Percentiles rank a stretch among this genome's conserved stretches.
Conservation (phyloP, 441 rosid genomes). For the Adansonia gregorii region DNA sequence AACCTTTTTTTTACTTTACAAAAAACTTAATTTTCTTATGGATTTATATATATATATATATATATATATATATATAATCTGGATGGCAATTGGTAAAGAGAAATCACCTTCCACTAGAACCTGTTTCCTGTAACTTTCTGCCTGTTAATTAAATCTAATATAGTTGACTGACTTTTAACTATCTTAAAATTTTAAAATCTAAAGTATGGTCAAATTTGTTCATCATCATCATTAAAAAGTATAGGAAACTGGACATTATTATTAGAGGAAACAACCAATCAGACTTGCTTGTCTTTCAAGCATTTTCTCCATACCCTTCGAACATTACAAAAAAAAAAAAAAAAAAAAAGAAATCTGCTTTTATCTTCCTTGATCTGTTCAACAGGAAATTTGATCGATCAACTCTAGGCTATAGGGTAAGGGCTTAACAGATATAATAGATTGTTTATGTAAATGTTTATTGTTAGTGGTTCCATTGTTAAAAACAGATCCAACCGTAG, state of each 20-base stretch:
- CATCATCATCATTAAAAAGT: background rate
- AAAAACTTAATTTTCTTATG: background rate
- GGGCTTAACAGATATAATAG: too few relatives aligned
- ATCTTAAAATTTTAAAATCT: background rate
- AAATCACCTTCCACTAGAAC: background rate
- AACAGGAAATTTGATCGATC: background rate
- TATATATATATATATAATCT: background rate
- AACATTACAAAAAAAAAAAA: too few relatives aligned
- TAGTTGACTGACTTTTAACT: background rate
- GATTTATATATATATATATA: background rate
- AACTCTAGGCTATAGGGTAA: background rate
- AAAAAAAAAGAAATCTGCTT: background rate
- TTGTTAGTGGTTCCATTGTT: too few relatives aligned
- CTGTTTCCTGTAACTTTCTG: background rate
- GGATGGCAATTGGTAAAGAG: background rate
- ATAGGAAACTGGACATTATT: background rate
- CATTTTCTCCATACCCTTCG: background rate
- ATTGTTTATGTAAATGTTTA: too few relatives aligned
- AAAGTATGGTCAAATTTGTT: background rate
- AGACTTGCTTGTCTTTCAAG: background rate
- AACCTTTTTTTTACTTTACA: too few relatives aligned
- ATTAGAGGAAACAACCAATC: background rate
- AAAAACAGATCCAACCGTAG: too few relatives aligned
- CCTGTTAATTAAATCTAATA: too few relatives aligned
- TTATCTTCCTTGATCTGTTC: background rate